Evolutionary conservation across 2,329 filamentous ascomycete species (phyloP).

Genomic region (Albophoma yamanashiensis): DNA sequence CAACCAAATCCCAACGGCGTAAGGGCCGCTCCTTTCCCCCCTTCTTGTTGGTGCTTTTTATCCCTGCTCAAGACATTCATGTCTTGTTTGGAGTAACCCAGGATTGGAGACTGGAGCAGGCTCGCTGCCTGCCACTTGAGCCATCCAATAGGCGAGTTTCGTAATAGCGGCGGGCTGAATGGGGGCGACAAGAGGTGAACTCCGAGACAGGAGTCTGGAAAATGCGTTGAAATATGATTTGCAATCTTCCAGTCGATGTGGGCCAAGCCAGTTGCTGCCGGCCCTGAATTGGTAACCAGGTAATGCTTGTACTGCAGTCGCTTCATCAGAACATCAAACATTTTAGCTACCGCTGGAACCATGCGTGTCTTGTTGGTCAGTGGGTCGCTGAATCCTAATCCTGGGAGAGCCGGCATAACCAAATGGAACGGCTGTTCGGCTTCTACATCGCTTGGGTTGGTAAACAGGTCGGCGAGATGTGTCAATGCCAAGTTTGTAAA

Average conservation of each 20-base stretch:
- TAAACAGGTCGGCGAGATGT: constrained; percentile 43
- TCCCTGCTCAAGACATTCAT: constrained; percentile 28
- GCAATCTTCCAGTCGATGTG: constrained; percentile 41
- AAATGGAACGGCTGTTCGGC: constrained; percentile 48
- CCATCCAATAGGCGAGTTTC: constrained; percentile 35
- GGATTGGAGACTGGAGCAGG: constrained; percentile 34
- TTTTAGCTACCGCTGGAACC: constrained; percentile 39
- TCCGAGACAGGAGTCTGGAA: constrained; percentile 42
- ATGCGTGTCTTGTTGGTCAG: constrained; percentile 37
- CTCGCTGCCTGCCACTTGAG: constrained; percentile 45
- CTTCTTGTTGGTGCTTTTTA: constrained; percentile 1
- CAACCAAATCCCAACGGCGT: constrained; percentile 17
- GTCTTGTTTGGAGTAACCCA: constrained; percentile 46
- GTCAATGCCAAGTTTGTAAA: constrained; percentile 50
- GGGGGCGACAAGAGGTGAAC: constrained; percentile 51
- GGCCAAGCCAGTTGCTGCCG: constrained; percentile 31
- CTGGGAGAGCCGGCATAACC: constrained; percentile 55
- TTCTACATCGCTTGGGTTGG: constrained; percentile 36
- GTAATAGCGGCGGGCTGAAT: constrained; percentile 35
- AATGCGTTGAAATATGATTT: constrained; percentile 34
- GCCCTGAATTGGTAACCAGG: constrained; percentile 43
- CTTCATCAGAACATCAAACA: constrained; percentile 50
- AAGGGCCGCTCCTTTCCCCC: constrained; percentile 6
- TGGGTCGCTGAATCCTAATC: constrained; percentile 57
- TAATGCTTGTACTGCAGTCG: constrained; percentile 49